phyloP scores from a whole-genome alignment of 1,284 basidiomycete genomes.

The Athelia psychrophila region DNA sequence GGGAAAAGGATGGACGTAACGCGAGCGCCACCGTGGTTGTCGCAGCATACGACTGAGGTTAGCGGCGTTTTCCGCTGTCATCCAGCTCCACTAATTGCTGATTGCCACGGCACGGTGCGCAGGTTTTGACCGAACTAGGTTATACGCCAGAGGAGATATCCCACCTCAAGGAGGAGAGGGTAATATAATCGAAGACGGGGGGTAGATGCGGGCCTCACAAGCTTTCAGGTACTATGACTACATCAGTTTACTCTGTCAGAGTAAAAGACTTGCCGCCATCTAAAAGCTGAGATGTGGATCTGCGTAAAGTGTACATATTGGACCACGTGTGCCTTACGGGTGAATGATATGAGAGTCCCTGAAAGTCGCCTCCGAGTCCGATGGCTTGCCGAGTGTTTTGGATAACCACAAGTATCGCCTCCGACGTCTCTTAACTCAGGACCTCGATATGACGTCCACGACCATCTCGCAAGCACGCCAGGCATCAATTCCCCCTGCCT shows the following conservation, averaged over 20 bases:
- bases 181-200: conserved; percentile 40
- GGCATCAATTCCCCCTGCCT: neutral
- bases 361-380: conserved; percentile 10
- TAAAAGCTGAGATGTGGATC: no score
- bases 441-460: neutral
- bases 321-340: no score
- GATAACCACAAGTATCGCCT: no score
- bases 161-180: conserved; percentile 46
- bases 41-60: conserved; percentile 81
- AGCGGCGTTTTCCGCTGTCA: conserved; percentile 11
- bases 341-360: no score
- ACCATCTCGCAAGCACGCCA: neutral
- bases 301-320: no score
- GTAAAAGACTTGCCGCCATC: no score
- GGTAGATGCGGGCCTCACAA: neutral
- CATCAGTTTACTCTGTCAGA: no score
- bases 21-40: conserved; percentile 80
- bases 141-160: conserved; percentile 56
- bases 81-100: neutral
- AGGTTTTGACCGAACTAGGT: conserved; percentile 73
- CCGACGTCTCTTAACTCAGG: no score
- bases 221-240: no score
- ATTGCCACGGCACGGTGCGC: conserved; percentile 5
- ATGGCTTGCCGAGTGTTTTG: conserved; percentile 9
- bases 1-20: conserved; percentile 75